These are phyloP conservation scores for Backusella mclennaniae DNA, from an alignment of 192 early-diverging fungal genomes.

Conservation along the genomic window DNA sequence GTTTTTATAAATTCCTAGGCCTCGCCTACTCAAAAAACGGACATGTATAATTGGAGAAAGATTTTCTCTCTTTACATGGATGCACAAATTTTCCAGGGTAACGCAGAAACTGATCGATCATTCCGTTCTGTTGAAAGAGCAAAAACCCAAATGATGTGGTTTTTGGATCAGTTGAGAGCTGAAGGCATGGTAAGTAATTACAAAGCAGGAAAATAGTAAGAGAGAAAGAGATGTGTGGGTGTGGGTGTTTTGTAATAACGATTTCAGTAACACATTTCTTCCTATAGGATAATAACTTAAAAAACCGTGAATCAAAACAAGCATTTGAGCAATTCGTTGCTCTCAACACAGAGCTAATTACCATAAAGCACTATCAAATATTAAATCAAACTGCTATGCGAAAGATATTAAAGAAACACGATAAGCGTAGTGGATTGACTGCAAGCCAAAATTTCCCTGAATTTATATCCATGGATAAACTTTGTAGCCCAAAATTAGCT, in stretches of 20 bases:
- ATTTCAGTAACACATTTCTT: not conserved
- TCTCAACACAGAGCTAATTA: constrained; percentile 73
- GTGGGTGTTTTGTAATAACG: not conserved
- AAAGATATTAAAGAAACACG: constrained; percentile 91
- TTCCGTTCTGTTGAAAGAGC: constrained; percentile 50
- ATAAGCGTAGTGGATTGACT: constrained; percentile 71
- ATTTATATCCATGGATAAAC: constrained; percentile 44
- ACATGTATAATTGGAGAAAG: constrained; percentile 74
- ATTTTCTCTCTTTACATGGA: constrained; percentile 71
- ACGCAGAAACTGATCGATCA: constrained; percentile 56
- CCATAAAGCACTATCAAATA: constrained; percentile 73
- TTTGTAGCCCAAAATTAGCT: constrained; percentile 59
- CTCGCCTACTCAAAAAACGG: constrained; percentile 47
- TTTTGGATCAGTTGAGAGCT: constrained; percentile 48
- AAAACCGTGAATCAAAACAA: constrained; percentile 13
- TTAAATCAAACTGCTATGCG: constrained; percentile 77
- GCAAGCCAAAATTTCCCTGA: constrained; percentile 52
- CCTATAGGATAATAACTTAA: not conserved
- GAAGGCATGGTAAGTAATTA: constrained; percentile 37
- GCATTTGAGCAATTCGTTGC: constrained; percentile 55
- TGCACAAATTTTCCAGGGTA: constrained; percentile 66
- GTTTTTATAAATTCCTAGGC: constrained; percentile 6
- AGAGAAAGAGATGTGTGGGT: not conserved
- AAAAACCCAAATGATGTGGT: constrained; percentile 59
- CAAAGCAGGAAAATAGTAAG: not conserved